Evolutionary conservation across 176 grass and related monocot genomes (phyloP).

Genomic region (Alloteropsis semialata): DNA sequence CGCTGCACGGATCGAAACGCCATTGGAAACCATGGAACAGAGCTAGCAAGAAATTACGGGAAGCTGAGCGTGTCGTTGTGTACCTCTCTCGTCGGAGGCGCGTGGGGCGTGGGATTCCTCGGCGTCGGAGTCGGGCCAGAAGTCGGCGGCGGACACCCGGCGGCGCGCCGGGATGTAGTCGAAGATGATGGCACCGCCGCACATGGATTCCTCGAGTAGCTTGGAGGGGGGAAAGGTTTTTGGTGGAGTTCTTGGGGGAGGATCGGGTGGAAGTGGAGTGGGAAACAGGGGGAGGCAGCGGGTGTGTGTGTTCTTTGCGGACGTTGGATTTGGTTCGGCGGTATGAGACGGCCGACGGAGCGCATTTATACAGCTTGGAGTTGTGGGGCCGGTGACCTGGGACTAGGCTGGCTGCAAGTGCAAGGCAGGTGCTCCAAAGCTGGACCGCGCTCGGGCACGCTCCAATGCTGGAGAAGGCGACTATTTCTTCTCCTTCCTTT

Average conservation of each 20-base stretch:
- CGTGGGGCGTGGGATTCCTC: background rate
- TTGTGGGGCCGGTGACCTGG: conserved; percentile 21
- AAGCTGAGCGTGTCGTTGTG: no score
- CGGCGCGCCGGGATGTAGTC: conserved; percentile 65
- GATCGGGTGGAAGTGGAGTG: background rate
- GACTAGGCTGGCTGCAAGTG: background rate
- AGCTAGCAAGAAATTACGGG: background rate
- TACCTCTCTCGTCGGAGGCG: conserved; percentile 43
- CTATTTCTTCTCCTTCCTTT: no score
- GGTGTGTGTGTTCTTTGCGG: background rate
- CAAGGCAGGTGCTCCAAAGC: background rate
- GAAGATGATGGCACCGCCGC: conserved; percentile 85
- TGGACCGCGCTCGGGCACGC: background rate
- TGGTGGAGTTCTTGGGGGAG: background rate
- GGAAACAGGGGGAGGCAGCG: background rate
- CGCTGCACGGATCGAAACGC: conserved; percentile 18
- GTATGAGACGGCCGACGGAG: background rate
- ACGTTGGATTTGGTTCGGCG: conserved; percentile 22
- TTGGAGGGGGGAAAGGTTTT: background rate
- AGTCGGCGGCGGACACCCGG: conserved; percentile 35
- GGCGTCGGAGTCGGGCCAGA: conserved; percentile 49
- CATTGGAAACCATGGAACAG: no score
- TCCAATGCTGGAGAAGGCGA: no score
- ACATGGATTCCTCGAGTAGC: conserved; percentile 44
- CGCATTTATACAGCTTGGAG: conserved; percentile 8